phyloP scores from a whole-genome alignment of 768 basidiomycete genomes.

The Rickenella mellea region DNA sequence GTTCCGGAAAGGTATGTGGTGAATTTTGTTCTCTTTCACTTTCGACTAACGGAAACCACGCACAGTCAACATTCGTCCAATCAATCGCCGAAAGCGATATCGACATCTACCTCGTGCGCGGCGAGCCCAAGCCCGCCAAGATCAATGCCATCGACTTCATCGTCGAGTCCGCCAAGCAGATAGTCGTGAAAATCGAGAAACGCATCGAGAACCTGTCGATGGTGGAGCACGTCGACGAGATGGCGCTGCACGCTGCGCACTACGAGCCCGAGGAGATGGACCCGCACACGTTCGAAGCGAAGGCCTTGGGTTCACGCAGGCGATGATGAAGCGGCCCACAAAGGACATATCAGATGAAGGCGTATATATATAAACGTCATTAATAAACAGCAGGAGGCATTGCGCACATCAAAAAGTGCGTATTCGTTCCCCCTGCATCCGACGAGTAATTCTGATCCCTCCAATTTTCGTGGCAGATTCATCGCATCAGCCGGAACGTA shows the following conservation, averaged over 20 bases:
- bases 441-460: constrained; percentile 7
- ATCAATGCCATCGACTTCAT: constrained; percentile 98
- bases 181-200: constrained; percentile 88
- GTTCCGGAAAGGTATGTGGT: constrained; percentile 89
- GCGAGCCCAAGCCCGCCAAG: constrained; percentile 93
- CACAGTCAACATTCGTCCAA: constrained; percentile 91
- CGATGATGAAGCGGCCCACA: constrained; percentile 94
- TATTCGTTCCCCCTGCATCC: constrained; percentile 4
- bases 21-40: constrained; percentile 5
- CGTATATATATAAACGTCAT: too few relatives aligned
- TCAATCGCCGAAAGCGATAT: constrained; percentile 95
- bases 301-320: constrained; percentile 87
- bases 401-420: constrained; percentile 93
- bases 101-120: constrained; percentile 94
- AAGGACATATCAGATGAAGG: constrained; percentile 99
- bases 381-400: constrained; percentile 99
- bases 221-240: constrained; percentile 84
- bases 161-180: constrained; percentile 82
- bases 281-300: constrained; percentile 89
- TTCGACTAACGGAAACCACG: too few relatives aligned
- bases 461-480: constrained; percentile 50
- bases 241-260: constrained; percentile 79
- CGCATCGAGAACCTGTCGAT: constrained; percentile 88
- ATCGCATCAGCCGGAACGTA: constrained; percentile 99
- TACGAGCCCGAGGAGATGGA: constrained; percentile 97